Evolutionary conservation across 805 yeast genomes (phyloP).

Genomic region (Nakazawaea anatomiae): DNA sequence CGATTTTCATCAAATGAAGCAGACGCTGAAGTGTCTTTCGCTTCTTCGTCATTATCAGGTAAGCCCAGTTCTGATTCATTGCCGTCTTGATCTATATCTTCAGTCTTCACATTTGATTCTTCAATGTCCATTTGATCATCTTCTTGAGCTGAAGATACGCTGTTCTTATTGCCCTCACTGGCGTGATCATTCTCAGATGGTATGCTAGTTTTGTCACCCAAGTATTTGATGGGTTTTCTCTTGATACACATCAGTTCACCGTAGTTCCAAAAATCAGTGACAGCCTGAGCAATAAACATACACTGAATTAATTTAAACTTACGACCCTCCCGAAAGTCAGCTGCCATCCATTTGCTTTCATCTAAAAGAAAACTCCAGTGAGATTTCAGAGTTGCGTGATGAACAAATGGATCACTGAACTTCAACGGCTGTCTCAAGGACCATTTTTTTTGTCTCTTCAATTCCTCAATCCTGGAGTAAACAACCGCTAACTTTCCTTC

Average conservation of each 20-base stretch:
- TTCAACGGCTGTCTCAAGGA: conserved; percentile 78
- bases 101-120: no score
- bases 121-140: conserved; percentile 5
- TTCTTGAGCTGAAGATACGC: no score
- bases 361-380: conserved; percentile 72
- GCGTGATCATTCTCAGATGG: no score
- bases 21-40: conserved; percentile 8
- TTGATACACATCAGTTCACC: conserved; percentile 68
- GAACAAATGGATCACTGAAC: conserved; percentile 58
- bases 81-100: no score
- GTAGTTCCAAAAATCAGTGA: conserved; percentile 70
- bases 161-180: no score
- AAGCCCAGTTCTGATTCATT: no score
- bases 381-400: conserved; percentile 29
- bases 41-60: conserved; percentile 9
- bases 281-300: conserved; percentile 61
- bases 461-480: conserved; percentile 86
- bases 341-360: conserved; percentile 82
- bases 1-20: neutral
- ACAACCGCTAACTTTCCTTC: conserved; percentile 91
- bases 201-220: conserved; percentile 10
- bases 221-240: conserved; percentile 33
- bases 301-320: conserved; percentile 70
- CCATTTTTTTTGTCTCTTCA: conserved; percentile 86
- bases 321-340: conserved; percentile 65